phyloP scores from a whole-genome alignment of 2,329 filamentous ascomycete genomes.

The Plectosphaerella cucumerina region DNA sequence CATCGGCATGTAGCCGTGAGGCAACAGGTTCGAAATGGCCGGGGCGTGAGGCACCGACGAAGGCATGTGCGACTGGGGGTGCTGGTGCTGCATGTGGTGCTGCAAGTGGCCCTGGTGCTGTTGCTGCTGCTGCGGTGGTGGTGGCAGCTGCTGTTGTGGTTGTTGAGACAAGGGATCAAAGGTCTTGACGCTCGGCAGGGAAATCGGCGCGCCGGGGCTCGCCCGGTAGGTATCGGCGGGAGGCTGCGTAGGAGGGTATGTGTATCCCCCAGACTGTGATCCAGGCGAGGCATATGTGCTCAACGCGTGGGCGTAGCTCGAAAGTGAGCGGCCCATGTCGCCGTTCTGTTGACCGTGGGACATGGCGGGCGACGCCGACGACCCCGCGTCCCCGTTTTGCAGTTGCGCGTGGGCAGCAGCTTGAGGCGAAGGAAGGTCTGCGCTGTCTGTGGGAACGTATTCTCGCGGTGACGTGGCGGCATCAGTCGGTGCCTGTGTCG shows the following conservation, averaged over 20 bases:
- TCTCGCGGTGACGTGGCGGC: neutral
- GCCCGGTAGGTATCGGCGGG: constrained; percentile 31
- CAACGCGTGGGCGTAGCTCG: constrained; percentile 13
- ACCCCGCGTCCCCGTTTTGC: constrained; percentile 13
- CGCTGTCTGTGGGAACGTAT: neutral
- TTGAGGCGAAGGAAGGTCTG: neutral
- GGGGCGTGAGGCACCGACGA: constrained; percentile 30
- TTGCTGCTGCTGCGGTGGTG: constrained; percentile 18
- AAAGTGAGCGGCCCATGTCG: constrained; percentile 10
- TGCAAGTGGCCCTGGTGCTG: constrained; percentile 8
- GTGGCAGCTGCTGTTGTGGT: constrained; percentile 9
- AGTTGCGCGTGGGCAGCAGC: neutral
- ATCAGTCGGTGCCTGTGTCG: neutral
- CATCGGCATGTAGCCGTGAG: constrained; percentile 20
- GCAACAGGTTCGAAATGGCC: constrained; percentile 22
- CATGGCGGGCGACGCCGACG: constrained; percentile 15
- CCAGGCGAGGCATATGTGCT: constrained; percentile 6
- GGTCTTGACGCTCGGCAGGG: constrained; percentile 39
- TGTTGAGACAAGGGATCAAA: constrained; percentile 28
- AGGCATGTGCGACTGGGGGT: constrained; percentile 17
- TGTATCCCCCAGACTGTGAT: neutral
- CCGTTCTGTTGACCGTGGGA: constrained; percentile 13
- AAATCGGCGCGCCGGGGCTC: constrained; percentile 24
- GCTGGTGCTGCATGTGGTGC: constrained; percentile 6
- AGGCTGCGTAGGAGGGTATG: constrained; percentile 10